Evolutionary conservation across 2,329 filamentous ascomycete species (phyloP).

Genomic region (Rosellinia necatrix): DNA sequence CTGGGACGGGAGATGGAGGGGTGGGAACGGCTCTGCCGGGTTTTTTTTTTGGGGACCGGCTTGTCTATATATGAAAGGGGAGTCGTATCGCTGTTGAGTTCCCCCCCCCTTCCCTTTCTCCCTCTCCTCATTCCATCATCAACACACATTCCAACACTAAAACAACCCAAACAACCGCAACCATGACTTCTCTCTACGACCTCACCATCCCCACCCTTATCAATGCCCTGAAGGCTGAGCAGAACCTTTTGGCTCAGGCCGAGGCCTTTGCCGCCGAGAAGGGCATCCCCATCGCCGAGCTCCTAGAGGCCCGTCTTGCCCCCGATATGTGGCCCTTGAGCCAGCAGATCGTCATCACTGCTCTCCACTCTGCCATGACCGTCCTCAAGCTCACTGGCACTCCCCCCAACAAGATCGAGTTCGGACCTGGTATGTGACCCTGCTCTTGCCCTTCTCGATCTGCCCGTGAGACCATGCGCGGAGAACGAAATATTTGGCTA

Average conservation of each 20-base stretch:
- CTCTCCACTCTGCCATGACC: conserved; percentile 34
- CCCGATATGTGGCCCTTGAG: conserved; percentile 50
- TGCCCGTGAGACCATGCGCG: not conserved
- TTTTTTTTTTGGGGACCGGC: not conserved
- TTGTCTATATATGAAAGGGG: conserved; percentile 21
- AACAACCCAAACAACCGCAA: conserved; percentile 1
- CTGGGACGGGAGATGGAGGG: not conserved
- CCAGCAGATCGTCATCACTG: conserved; percentile 46
- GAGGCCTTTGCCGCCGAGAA: conserved; percentile 41
- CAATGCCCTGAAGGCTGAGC: conserved; percentile 41
- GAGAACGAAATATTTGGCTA: not conserved
- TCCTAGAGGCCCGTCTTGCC: conserved; percentile 42
- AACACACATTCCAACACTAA: not conserved
- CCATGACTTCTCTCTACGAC: conserved; percentile 49
- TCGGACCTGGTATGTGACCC: conserved; percentile 38
- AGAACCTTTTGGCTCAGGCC: conserved; percentile 45
- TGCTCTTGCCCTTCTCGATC: not conserved
- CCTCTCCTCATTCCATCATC: conserved; percentile 14
- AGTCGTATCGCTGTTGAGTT: not conserved
- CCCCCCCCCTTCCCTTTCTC: not conserved
- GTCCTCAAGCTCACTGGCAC: conserved; percentile 43
- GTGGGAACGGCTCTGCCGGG: conserved; percentile 3
- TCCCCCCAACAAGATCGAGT: conserved; percentile 35
- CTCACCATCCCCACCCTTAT: conserved; percentile 41
- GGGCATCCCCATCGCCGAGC: conserved; percentile 23